Evolutionary conservation across 2,329 filamentous ascomycete genomes (phyloP), one percentile per base, ranked within the genome.

Genomic region (Xylaria sp.): DNA sequence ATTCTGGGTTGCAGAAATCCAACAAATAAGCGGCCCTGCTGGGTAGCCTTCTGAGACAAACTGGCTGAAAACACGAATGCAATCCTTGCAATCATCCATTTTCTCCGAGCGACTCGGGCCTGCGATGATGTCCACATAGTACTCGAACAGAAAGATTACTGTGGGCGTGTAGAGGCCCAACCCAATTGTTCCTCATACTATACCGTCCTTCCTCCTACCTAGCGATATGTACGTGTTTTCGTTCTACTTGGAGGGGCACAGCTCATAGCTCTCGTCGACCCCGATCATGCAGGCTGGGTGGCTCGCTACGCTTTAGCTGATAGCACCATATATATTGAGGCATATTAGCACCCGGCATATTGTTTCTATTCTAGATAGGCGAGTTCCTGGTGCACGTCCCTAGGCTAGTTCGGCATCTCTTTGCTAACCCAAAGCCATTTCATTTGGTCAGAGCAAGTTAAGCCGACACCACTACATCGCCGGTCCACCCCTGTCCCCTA

Each of bases 321-420:
- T 21, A 40, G 43, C 38, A 13, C 25, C n/a, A 31, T 33, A 48
- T 52, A 27, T 17, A 52, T 29, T 11, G 48, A 48, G 27, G 38
- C 27, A 51, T 54, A 51, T 57, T 60, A 61, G 44, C 25, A 51
- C 54, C 5, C 58, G 62, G 58, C 58, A 57, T 61, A 57, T 61
- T 52, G 41, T 51, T n/a, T 54, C 8, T 11, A 47, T 58, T 33
- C 33, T 29, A 62, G 58, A 64, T 59, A 62, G 41, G 51, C 55
- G 51, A 62, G 47, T 35, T 33, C 21, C 23, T 43, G 9, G 55
- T 54, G 46, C 40, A 54, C 54, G 41, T 40, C 48, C 35, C 47
- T 8, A 31, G 40, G 21, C 33, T n/a, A 46, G 31, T 23, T 31
- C 33, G 46, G 44, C 33, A 47, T 23, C 41, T 41, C 19, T 56